Base-by-base conservation (phyloP, 345 rosid genomes). In the Microthlaspi erraticum region DNA sequence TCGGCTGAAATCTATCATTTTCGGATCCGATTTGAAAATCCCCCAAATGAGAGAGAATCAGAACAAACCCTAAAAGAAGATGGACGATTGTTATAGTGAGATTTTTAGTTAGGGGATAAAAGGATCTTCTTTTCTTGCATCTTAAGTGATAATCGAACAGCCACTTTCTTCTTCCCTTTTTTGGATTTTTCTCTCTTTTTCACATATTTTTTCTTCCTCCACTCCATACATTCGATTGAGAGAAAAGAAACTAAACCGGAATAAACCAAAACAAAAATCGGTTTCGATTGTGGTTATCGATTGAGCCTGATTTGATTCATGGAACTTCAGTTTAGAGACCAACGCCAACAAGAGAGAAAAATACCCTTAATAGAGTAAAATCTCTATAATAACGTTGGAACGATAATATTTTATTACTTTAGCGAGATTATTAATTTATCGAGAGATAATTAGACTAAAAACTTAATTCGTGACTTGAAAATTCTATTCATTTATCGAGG, bases 1-100 rank as follows among this genome's bases (percentile, higher is more conserved):
- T 72, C 97, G 84, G 48, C 86, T 73, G 73, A 84, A 84, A 80
- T 90, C 98, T 10, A 93, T 76, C 98, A 90, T 88, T 45, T 55
- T 62, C 71, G 48, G 64, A 64, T 19, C 60, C 53, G 23, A 32
- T 55, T 26, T 26, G 59, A 26, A 32, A 23, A 23, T 23, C 29
- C 10, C 56, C 32, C 54, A 16, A 17, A 2, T 20, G 68, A 33
- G 60, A 18, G 60, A 16, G n/a, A 34, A 32, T 32, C 6, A 8
- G 59, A 51, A 72, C 2, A 16, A 31, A 72, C 38, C 50, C 58
- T 38, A 0, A 43, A 14, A 41, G 0, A 2, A 2, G 48, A 52
- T 11, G 4, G 29, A 26, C 29, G 29, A 26, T 26, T 26, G 4
- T 60, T 44, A 38, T 7, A 33, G 19, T 18, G 71, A 52, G 23